These are phyloP conservation scores for Chlamydomonas incerta DNA, from an alignment of 139 green algal species.

Conservation along the genomic window DNA sequence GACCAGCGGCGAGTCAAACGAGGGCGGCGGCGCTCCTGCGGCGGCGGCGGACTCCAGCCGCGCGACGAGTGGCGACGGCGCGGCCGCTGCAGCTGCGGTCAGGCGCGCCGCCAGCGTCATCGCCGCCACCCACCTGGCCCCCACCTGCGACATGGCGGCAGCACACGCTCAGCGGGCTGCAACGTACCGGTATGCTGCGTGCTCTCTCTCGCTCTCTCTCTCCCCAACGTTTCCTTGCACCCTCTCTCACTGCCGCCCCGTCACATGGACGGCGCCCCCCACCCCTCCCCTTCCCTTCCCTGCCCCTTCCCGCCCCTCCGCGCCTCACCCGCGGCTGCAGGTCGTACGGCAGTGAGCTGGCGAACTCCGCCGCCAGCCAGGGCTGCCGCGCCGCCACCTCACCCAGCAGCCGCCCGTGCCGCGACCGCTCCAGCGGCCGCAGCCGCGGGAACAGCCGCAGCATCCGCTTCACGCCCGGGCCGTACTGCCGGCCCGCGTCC, in stretches of 20 bases:
- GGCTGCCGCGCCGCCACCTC: constrained; percentile 44
- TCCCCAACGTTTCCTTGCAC: too few relatives aligned
- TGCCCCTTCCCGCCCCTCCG: not conserved
- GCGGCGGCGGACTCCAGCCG: not conserved
- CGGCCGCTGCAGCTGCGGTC: not conserved
- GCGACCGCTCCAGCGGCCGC: constrained; percentile 29
- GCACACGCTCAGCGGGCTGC: too few relatives aligned
- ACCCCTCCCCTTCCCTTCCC: not conserved
- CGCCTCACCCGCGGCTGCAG: constrained; percentile 64
- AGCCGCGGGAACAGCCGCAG: constrained; percentile 59
- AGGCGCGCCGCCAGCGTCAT: constrained; percentile 41
- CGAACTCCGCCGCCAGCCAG: constrained; percentile 61
- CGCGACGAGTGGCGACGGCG: constrained; percentile 10
- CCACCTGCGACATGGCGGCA: not conserved
- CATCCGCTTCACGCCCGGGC: constrained; percentile 32
- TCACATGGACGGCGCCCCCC: not conserved
- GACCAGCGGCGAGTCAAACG: constrained; percentile 15
- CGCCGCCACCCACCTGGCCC: constrained; percentile 54
- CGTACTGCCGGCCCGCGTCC: not conserved
- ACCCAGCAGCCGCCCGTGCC: constrained; percentile 59
- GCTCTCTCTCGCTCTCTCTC: too few relatives aligned
- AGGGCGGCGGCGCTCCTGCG: not conserved
- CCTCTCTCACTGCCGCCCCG: too few relatives aligned
- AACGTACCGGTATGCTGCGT: too few relatives aligned
- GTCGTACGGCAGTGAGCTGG: constrained; percentile 62